Base-by-base conservation (phyloP, 2,329 filamentous ascomycete species). In the Pleomassaria siparia region DNA sequence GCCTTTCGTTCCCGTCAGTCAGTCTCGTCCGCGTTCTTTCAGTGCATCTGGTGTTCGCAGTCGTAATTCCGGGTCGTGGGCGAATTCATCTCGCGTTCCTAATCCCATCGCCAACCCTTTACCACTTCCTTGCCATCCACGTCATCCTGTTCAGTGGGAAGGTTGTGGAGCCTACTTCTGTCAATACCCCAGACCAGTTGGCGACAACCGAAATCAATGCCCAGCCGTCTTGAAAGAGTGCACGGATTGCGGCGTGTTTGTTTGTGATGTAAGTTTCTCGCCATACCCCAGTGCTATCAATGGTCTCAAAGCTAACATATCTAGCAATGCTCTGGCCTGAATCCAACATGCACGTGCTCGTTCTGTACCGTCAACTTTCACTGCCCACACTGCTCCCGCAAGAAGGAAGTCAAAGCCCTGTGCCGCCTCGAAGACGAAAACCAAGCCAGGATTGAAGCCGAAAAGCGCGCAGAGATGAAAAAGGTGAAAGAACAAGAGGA, bases 81-180 rank as follows among this genome's bases (percentile, higher is more conserved):
- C 55, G 11, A 63, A 55, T 40, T 56, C 60, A 12, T 56, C 60
- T 22, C 63, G 63, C 10, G 47, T 50, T 10, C 56, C 58, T 9
- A 69, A 54, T 24, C 58, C 67, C 0, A 64, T 69, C 33, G 55
- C 60, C 1, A 67, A 65, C 18, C 64, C 64, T 12, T 59, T 68
- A 16, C 69, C 71, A 16, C 54, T 73, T 6, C 72, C 72, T 7
- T 70, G 71, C 43, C 63, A 69, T 42, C 66, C 69, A 24, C 59
- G 66, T 3, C 72, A 74, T 55, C 72, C 72, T 10, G 72, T 74
- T 2, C 71, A 74, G 42, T 74, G 72, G 72, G 62, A 72, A 55
- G 72, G 72, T 13, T 74, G 72, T 44, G 72, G 72, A 2, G 64
- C 69, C 2, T 74, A 72, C 51, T 74, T 73, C 46, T 74, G 72